Base-by-base conservation (phyloP, 345 rosid species). In the Hibiscus trionum region DNA sequence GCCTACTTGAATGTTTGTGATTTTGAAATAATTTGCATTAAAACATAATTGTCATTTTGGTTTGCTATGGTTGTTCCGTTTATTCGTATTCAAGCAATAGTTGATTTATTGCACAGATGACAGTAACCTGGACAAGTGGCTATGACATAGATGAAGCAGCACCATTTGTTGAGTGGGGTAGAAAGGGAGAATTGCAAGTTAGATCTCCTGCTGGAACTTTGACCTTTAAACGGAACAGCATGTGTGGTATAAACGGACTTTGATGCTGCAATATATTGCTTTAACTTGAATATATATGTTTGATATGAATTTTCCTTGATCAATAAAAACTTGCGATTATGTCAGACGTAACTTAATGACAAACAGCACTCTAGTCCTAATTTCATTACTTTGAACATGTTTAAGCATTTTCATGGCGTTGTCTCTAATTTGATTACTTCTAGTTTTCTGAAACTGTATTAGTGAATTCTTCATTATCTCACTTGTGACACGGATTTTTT, bases 71-170 rank as follows among this genome's bases (percentile, higher is more conserved):
- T 29, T 69, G 19, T 35, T 35, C 50, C 37, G 33, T 53, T 55
- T 21, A 12, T 42, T 42, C 37, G 8, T 17, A 64, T 57, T 63
- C 37, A 60, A 49, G 11, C 47, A 29, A 39, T 70, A 3, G 58
- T 75, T 75, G 75, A n/a, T 62, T 16, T 68, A 49, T 80, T 77
- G 53, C 59, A 19, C 79, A 94, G 97, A 90, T 91, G 97, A 87
- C 97, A 0, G 90, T 92, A 17, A 95, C 97, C 11, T 95, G 99
- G 99, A 95, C 99, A 4, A 95, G 99, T 73, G 99, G 99, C 19
- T 95, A 95, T 76, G 77, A 83, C 77, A 79, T 90, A 35, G 71
- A 80, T 46, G 97, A 92, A 82, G 92, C 99, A 64, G 76, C 77
- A 37, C 96, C 99, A 14, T 84, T 95, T 60, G 86, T 95, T 71